Evolutionary conservation across 2,329 filamentous ascomycete genomes (phyloP).

Genomic region (Nothophaeocryptopus gaeumannii): DNA sequence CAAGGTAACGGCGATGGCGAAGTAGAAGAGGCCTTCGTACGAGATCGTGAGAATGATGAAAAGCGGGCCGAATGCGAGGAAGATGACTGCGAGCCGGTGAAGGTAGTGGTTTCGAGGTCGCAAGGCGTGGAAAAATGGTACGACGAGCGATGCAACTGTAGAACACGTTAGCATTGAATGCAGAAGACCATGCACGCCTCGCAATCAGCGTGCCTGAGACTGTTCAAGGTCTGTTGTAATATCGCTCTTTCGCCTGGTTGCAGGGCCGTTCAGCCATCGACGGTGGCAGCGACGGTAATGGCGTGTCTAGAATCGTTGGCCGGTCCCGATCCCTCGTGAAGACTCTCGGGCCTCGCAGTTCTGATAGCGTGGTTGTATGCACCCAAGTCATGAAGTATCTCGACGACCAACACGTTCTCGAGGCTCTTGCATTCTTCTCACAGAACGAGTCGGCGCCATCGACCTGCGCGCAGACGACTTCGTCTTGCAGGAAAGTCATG

Average conservation of each 20-base stretch:
- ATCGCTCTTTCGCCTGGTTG: no score
- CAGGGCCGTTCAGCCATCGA: no score
- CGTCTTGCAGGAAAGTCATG: constrained; percentile 17
- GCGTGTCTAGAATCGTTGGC: no score
- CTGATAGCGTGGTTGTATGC: no score
- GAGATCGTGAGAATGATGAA: constrained; percentile 97
- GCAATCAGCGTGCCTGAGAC: no score
- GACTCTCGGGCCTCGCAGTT: no score
- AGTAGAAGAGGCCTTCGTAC: constrained; percentile 94
- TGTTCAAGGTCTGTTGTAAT: no score
- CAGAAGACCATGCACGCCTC: no score
- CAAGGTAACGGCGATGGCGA: constrained; percentile 78
- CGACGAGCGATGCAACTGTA: constrained; percentile 68
- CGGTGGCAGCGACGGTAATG: no score
- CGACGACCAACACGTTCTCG: neutral
- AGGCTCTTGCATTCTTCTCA: constrained; percentile 6
- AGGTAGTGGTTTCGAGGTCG: constrained; percentile 84
- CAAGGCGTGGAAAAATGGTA: constrained; percentile 78
- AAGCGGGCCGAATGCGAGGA: constrained; percentile 85
- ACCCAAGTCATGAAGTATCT: no score
- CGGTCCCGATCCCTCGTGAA: no score
- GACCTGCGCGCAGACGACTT: constrained; percentile 10
- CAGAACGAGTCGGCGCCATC: constrained; percentile 9
- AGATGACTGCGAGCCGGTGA: constrained; percentile 82
- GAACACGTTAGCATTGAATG: neutral